phyloP scores from a whole-genome alignment of 108 stramenopile species.

The Pseudonitzschia delicatissima region DNA sequence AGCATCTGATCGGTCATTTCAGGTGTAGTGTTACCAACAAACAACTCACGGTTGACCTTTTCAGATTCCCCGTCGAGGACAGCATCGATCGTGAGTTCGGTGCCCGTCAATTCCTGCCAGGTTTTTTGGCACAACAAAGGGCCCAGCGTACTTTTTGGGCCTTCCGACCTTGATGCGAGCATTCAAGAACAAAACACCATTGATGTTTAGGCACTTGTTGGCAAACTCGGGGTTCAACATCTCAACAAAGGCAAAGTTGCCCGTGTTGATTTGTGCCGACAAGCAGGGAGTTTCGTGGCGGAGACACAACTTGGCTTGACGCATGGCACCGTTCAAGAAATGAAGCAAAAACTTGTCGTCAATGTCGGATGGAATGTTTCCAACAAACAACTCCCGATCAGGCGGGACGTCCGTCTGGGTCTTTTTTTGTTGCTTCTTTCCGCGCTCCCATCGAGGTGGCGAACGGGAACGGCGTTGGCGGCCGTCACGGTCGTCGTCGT shows the following conservation, averaged over 20 bases:
- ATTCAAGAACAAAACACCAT: slow-evolving; percentile 89
- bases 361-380: slow-evolving; percentile 88
- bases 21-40: slow-evolving; percentile 91
- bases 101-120: slow-evolving; percentile 88
- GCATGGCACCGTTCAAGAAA: slow-evolving; percentile 93
- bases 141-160: slow-evolving; percentile 88
- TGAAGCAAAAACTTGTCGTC: slow-evolving; percentile 75
- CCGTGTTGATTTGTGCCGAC: slow-evolving; percentile 65
- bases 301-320: slow-evolving; percentile 69
- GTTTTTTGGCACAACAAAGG: slow-evolving; percentile 54
- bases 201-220: slow-evolving; percentile 78
- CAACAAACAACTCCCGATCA: slow-evolving; percentile 89
- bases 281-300: slow-evolving; percentile 70
- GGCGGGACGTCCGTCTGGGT: slow-evolving; percentile 37
- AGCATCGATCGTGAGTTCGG: slow-evolving; percentile 55
- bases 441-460: slow-evolving; percentile 28
- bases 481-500: slow-evolving; percentile 22
- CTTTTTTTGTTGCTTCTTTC: slow-evolving; percentile 44
- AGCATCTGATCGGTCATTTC: slow-evolving; percentile 92
- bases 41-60: slow-evolving; percentile 86
- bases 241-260: slow-evolving; percentile 93
- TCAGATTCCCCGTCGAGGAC: slow-evolving; percentile 66
- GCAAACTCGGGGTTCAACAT: slow-evolving; percentile 66
- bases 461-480: slow-evolving; percentile 31
- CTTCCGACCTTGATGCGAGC: slow-evolving; percentile 78